Evolutionary conservation across 1,284 basidiomycete genomes (phyloP), one percentile per base, ranked within the genome.

Genomic region (Sporisorium exsertum): DNA sequence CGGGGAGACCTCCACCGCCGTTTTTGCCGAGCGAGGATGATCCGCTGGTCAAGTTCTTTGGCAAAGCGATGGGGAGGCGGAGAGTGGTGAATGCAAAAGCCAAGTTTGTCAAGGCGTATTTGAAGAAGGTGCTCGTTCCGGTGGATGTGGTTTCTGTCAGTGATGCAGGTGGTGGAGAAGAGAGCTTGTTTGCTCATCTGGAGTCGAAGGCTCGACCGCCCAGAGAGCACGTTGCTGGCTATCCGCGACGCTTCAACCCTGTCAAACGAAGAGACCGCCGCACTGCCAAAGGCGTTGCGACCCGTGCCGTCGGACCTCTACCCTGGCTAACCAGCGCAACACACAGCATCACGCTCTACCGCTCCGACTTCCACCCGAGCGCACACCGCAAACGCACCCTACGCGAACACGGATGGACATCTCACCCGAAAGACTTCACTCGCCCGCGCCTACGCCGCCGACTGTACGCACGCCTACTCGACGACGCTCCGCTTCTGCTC

Each of bases 11-110:
- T 43, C 73, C 73, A 9, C 64, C 68, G n/a, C 68, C 68, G 5
- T 76, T 43, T 33, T 27, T 76, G 51, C 68, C 73, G 5, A 32
- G 46, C 0, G 26, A 46, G 27, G 68, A 76, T 10, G 68, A 76
- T 52, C 40, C 62, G 10, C 35, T 72, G 27, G 68, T 76, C 5
- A 57, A 43, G 42, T 3, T 42, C 13, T 71, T 55, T 35, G 65
- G 59, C 4, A 71, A 49, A 13, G 67, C 37, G 12, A 20, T 15
- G 27, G 52, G 64, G 0, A 54, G 50, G 43, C 61, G 47, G 16
- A 58, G 68, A 29, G 46, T 68, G 5, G 7, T 5, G 5, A 72
- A 72, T 55, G 73, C 73, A 2, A 45, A 10, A 5, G 16, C 18
- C 5, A 67, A 22, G 32, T 72, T 61, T 26, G 12, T 47, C 0